Percentiles rank a stretch among this genome's conserved stretches.
phyloP scores from a whole-genome alignment of 2,329 filamentous ascomycete species.

The Talaromyces sp. region DNA sequence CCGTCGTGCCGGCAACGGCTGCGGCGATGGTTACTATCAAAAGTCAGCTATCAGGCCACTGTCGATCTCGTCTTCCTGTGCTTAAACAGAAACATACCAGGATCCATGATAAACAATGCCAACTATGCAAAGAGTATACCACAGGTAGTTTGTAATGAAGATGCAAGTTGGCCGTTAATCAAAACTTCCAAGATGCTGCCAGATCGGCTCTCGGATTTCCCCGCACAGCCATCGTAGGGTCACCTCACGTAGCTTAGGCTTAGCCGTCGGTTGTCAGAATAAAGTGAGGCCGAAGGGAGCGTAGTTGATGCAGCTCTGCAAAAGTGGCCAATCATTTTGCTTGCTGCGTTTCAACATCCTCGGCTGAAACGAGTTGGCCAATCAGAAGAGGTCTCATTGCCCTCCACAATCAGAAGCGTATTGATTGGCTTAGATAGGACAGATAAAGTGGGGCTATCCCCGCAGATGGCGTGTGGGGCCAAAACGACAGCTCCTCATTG shows the following conservation, averaged over 20 bases:
- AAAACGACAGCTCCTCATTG: background rate
- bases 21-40: constrained; percentile 17
- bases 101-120: background rate
- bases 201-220: background rate
- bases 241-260: background rate
- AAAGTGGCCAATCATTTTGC: background rate
- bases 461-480: background rate
- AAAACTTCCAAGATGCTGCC: background rate
- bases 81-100: background rate
- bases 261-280: background rate
- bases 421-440: background rate
- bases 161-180: background rate
- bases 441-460: background rate
- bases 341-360: background rate
- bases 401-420: background rate
- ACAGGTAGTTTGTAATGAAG: background rate
- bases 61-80: background rate
- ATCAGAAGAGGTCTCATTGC: background rate
- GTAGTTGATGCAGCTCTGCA: background rate
- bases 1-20: constrained; percentile 22
- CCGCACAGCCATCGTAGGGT: background rate
- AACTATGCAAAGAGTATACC: background rate
- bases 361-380: background rate
- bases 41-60: background rate
- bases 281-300: background rate